phyloP scores from a whole-genome alignment of 306 rosid species.

The Hylodesmum podocarpum region DNA sequence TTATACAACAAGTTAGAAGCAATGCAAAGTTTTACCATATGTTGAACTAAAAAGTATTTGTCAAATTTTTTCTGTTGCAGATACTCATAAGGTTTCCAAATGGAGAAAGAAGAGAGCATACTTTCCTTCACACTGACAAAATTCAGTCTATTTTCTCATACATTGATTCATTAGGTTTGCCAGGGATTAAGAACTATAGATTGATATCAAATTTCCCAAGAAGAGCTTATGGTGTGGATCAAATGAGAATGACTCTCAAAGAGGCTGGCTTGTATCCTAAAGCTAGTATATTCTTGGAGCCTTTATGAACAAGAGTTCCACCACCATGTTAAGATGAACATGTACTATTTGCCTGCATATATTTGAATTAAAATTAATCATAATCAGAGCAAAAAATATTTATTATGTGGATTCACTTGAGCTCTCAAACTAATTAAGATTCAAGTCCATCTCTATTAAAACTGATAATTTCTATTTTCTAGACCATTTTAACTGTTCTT shows the following conservation, averaged over 20 bases:
- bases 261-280: conserved; percentile 74
- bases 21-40: neutral
- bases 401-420: conserved; percentile 1
- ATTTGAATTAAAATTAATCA: neutral
- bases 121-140: conserved; percentile 62
- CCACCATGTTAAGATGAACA: neutral
- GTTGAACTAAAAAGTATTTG: neutral
- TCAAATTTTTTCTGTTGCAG: conserved; percentile 18
- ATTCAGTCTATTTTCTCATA: conserved; percentile 63
- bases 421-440: neutral
- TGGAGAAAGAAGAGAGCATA: conserved; percentile 79
- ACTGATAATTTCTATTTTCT: neutral
- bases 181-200: conserved; percentile 58
- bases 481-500: neutral
- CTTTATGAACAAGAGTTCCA: neutral
- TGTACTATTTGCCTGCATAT: neutral
- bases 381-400: neutral
- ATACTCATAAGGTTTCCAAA: conserved; percentile 78
- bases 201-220: conserved; percentile 80
- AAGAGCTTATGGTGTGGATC: conserved; percentile 62
- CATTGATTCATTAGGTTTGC: conserved; percentile 61
- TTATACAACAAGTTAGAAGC: neutral
- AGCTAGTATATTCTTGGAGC: conserved; percentile 73
- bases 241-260: conserved; percentile 73
- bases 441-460: neutral